Evolutionary conservation across 768 basidiomycete genomes (phyloP), one percentile per base, ranked within the genome.

Genomic region (Macrolepiota fuliginosa): DNA sequence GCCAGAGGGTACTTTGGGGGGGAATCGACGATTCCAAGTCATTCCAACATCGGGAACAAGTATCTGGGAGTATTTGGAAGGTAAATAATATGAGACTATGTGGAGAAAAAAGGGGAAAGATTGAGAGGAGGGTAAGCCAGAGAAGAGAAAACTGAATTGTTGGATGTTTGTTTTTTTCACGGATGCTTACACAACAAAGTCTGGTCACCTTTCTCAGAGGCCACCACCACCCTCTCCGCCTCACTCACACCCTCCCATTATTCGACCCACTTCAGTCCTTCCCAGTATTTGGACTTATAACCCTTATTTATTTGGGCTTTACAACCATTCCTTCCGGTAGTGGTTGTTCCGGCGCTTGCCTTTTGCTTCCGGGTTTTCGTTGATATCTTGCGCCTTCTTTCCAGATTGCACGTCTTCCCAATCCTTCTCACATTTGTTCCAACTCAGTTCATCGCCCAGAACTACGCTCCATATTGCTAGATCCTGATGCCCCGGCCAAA

Each of bases 101-200:
- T 17, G 22, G 27, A 24, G 24, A 40, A 42, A 39, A 39, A 45
- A 17, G 22, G 12, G 25, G 24, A 24, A 37, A 25, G 22, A 11
- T 13, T 12, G 37, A 35, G 22, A 2, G 22, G 37, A 25, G 22
- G 22, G 19, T n/a, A 4, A 17, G 53, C 11, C n/a, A 27, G 39
- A 55, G 36, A 45, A 29, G 7, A 55, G n/a, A 24, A 54, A 54
- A 42, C 54, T 45, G 59, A 53, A 61, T 61, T 61, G 59, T 61
- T 46, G 39, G 40, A 9, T 53, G 51, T 61, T 61, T 53, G 51
- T 61, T 47, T 61, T 49, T 54, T 42, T 29, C 59, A 24, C 36
- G 51, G 29, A 19, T 45, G 59, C 51, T 61, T 54, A 61, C 59
- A 61, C 59, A 61, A 61, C 52, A 61, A 54, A 32, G 29, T 32